Percentiles rank a stretch among this genome's conserved stretches.
Evolutionary conservation across 768 basidiomycete species (phyloP).

Genomic region (Symmetrospora coprosmae): DNA sequence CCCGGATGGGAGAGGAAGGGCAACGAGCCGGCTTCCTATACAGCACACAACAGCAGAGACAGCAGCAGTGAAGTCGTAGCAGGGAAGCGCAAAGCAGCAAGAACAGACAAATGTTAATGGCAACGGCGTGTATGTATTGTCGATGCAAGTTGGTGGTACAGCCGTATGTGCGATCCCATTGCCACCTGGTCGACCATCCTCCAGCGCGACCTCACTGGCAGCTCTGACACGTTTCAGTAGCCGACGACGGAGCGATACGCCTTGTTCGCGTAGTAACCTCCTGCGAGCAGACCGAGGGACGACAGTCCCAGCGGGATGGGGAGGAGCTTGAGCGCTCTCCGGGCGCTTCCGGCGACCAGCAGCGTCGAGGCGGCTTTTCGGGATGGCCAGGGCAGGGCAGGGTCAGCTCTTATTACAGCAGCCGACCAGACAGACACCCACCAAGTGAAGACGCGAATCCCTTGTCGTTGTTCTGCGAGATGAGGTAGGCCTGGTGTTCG

Average conservation of each 20-base stretch:
- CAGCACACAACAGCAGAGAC: not conserved
- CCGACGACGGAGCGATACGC: conserved; percentile 1
- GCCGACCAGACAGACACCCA: not conserved
- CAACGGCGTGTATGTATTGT: too few relatives aligned
- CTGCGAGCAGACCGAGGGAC: not conserved
- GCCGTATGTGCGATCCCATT: too few relatives aligned
- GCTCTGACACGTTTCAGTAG: not conserved
- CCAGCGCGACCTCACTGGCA: too few relatives aligned
- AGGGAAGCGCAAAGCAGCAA: too few relatives aligned
- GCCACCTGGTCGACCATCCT: too few relatives aligned
- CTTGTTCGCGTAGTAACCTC: conserved; percentile 12
- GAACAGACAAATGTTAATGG: too few relatives aligned
- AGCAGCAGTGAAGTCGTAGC: too few relatives aligned
- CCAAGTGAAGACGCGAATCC: conserved; percentile 4
- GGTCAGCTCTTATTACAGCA: not conserved
- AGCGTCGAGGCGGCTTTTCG: conserved; percentile 11
- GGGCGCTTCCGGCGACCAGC: not conserved
- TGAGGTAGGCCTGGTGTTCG: conserved; percentile 12
- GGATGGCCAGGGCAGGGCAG: not conserved
- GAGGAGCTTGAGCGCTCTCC: not conserved
- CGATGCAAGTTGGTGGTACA: too few relatives aligned
- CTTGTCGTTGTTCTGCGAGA: not conserved
- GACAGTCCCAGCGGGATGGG: conserved; percentile 1
- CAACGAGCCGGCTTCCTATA: too few relatives aligned
- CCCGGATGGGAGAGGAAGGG: too few relatives aligned